Evolutionary conservation across 2,329 filamentous ascomycete species (phyloP), one percentile per base, ranked within the genome.

Genomic region (Fusarium hainanense): DNA sequence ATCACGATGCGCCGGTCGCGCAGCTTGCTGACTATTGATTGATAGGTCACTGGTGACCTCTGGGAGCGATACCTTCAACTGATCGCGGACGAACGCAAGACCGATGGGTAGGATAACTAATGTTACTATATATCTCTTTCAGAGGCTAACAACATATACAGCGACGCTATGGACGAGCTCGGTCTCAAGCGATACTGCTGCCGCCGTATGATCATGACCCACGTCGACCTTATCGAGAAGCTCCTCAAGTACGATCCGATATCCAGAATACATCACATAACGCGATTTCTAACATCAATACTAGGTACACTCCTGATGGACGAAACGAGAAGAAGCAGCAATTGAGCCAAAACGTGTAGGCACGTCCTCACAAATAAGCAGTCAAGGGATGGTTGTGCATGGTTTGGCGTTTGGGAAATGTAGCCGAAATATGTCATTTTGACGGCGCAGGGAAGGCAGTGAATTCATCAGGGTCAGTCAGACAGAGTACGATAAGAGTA

Each of bases 121-220:
- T 11, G 5, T 34, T 21, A 11, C n/a, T 14, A 5, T 8, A 14
- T 30, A 11, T 7, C 21, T 34, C 37, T 37, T 4, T 14, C 34
- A 9, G 28, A 52, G 34, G 32, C 78, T 82, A 62, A 83, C 68
- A 25, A 48, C 6, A 27, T 32, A 34, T 21, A 9, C 21, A 98
- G 96, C 77, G 94, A 98, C 79, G 96, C 95, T 43, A 97, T 99
- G 92, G 94, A 98, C 81, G 88, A 94, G 79, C 90, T 99, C 55
- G 94, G 94, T 59, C 92, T 97, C 77, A 95, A 93, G 82, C 90
- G 96, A 75, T 99, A 99, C 85, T 99, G 96, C 88, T 99, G 96
- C 85, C 93, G 96, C 75, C 92, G 96, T 77, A 99, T 99, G 96
- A 90, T 99, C 81, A 98, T 99, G 92, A 99, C 96, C 64, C 96